Percentiles rank a stretch among this genome's conserved stretches.
phyloP scores from a whole-genome alignment of 345 rosid genomes.

The Eucalyptus rudis region DNA sequence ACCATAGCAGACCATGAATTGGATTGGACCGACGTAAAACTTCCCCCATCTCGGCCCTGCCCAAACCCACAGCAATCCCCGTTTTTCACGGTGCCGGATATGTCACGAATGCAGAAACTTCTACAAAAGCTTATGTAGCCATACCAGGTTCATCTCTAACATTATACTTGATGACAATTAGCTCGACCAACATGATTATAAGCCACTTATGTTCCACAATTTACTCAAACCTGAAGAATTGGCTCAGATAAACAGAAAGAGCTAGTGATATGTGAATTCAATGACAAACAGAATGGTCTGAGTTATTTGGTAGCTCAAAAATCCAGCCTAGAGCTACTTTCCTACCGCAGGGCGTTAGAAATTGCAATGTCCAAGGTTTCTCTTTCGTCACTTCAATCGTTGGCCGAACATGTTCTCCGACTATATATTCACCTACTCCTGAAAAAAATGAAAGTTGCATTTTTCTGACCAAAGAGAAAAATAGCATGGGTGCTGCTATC shows the following conservation, averaged over 20 bases:
- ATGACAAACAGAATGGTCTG: background rate
- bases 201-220: background rate
- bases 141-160: background rate
- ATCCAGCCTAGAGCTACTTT: background rate
- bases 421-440: background rate
- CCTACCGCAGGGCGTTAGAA: background rate
- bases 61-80: background rate
- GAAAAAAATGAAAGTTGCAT: background rate
- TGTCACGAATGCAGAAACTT: background rate
- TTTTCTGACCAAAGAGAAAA: background rate
- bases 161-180: background rate
- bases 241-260: background rate
- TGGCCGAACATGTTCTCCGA: background rate
- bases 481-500: background rate
- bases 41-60: conserved; percentile 75
- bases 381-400: background rate
- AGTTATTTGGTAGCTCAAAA: background rate
- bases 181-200: background rate
- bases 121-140: background rate
- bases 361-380: background rate
- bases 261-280: background rate
- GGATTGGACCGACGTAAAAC: conserved; percentile 80
- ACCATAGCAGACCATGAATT: conserved; percentile 29
- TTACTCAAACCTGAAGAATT: background rate
- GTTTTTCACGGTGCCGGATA: background rate